Evolutionary conservation across 148 eudicot species (phyloP), one percentile per base, ranked within the genome.

Genomic region (Fagopyrum esculentum): DNA sequence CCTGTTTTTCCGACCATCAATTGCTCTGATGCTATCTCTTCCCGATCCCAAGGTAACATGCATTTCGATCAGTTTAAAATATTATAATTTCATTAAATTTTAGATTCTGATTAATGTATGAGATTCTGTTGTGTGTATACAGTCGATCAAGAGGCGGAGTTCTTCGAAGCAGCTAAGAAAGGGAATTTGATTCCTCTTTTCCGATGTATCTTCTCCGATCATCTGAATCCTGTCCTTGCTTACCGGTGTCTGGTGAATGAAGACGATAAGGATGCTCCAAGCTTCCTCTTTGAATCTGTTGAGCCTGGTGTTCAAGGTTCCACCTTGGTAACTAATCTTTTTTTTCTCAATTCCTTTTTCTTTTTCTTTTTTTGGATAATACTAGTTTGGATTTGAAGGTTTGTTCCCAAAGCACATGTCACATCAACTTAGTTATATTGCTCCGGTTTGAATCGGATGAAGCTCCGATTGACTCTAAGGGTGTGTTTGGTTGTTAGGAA

Each of bases 161-260:
- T 95, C 77, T 79, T 73, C 81, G 95, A 92, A 78, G 97, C 98
- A 15, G 85, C 99, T 17, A 83, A 87, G 78, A 74, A 84, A 22
- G 98, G 98, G 81, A 96, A 96, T 75, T 79, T 96, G 85, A 85
- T 96, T 60, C 99, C 99, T 6, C 54, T 96, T 64, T 89, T 82
- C 74, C 81, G 81, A 77, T 75, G 90, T 3, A 82, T 96, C 45
- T 96, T 96, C 76, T 92, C 93, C 15, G 99, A 96, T 86, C 99
- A 92, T 70, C 78, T 96, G 79, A 96, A 97, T 29, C 99, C 99
- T 8, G 99, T 96, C 73, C 87, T 96, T 7, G 98, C 99, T 15
- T 96, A 96, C 64, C 92, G 99, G 17, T 96, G 99, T 73, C 78
- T 96, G 68, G 99, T 96, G 1, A 92, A 85, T 83, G 95, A 96